Percentiles rank a stretch among this genome's conserved stretches.
Conservation (phyloP, 2,329 filamentous ascomycete species). For the Westerdykella sp. region DNA sequence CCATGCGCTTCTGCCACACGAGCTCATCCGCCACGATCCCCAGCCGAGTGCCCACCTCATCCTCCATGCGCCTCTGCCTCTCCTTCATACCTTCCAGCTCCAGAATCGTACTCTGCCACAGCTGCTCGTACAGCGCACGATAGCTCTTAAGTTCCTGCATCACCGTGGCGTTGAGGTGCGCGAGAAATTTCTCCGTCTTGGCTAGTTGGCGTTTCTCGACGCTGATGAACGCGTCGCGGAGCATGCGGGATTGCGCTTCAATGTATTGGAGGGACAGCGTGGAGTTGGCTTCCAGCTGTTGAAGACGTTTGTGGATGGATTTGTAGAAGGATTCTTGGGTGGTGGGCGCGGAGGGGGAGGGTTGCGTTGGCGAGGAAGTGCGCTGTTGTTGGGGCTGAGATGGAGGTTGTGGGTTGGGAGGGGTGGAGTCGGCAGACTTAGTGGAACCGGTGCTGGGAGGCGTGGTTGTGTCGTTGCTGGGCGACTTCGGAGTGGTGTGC, state of each 20-base stretch:
- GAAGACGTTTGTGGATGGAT: constrained; percentile 84
- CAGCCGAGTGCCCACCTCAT: constrained; percentile 72
- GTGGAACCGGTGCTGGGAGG: constrained; percentile 7
- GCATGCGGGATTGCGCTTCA: constrained; percentile 85
- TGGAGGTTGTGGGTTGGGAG: constrained; percentile 15
- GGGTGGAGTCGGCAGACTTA: constrained; percentile 7
- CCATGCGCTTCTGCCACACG: constrained; percentile 77
- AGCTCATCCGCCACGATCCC: constrained; percentile 92
- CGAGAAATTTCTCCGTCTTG: constrained; percentile 77
- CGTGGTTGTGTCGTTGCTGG: constrained; percentile 8
- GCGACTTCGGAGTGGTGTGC: constrained; percentile 6
- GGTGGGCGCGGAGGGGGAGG: constrained; percentile 59
- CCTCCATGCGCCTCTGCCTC: constrained; percentile 73
- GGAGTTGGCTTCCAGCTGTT: constrained; percentile 85
- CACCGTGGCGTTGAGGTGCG: constrained; percentile 81
- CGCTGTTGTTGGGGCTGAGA: constrained; percentile 17
- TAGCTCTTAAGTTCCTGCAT: constrained; percentile 57
- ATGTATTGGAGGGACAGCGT: constrained; percentile 93
- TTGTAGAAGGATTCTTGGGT: constrained; percentile 99
- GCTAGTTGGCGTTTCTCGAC: constrained; percentile 80
- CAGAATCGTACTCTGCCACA: constrained; percentile 93
- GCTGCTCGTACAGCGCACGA: constrained; percentile 83
- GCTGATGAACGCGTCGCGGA: constrained; percentile 78
- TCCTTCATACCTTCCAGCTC: constrained; percentile 85
- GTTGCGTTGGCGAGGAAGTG: constrained; percentile 41